phyloP scores from a whole-genome alignment of 73 alveolate genomes.

The Diophrys sp. region DNA sequence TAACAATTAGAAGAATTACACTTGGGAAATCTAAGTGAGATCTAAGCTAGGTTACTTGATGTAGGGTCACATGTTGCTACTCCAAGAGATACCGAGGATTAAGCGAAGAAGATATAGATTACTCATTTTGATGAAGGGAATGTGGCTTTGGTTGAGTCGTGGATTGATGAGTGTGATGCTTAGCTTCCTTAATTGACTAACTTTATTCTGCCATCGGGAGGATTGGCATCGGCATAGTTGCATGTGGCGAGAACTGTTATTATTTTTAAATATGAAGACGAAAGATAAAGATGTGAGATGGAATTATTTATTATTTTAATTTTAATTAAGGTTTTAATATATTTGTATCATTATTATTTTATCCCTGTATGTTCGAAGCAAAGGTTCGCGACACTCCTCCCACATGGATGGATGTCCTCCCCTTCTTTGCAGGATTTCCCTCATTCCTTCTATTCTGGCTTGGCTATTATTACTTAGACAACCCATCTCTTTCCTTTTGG shows the following conservation, averaged over 20 bases:
- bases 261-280: no score
- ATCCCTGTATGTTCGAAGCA: no score
- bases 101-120: conserved; percentile 38
- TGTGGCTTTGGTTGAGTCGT: conserved; percentile 42
- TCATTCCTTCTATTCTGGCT: no score
- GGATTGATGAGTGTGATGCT: conserved; percentile 61
- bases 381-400: no score
- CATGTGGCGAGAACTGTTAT: conserved; percentile 74
- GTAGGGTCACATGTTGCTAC: conserved; percentile 74
- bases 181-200: conserved; percentile 53
- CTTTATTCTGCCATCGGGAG: conserved; percentile 75
- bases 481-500: no score
- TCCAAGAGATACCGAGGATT: conserved; percentile 57
- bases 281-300: no score
- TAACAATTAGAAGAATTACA: not conserved
- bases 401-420: no score
- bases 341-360: no score
- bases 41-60: conserved; percentile 57
- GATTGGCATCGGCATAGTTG: conserved; percentile 47
- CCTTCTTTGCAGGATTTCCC: no score
- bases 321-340: no score
- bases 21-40: not conserved
- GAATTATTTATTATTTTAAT: no score
- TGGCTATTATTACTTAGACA: no score
- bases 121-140: conserved; percentile 52